These are phyloP conservation scores for Cordyceps militaris DNA, from an alignment of 2,329 filamentous ascomycete species.

Conservation along the genomic window DNA sequence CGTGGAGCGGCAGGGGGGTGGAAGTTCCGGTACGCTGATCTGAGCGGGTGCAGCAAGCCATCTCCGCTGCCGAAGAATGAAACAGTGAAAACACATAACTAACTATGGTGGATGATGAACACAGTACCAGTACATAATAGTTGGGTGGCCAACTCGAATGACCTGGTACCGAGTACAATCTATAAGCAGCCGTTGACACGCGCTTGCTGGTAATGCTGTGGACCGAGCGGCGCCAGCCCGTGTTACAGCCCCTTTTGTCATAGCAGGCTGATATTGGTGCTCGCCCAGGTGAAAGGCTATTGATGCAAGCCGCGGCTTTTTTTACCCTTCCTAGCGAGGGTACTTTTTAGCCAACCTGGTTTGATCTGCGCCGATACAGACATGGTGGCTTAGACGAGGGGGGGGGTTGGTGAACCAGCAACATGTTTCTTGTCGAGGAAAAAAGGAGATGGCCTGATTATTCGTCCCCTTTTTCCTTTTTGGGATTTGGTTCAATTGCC, in stretches of 20 bases:
- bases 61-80: background rate
- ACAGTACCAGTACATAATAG: too few species aligned
- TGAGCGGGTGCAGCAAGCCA: background rate
- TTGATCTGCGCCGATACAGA: background rate
- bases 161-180: background rate
- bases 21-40: too few species aligned
- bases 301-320: background rate
- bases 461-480: background rate
- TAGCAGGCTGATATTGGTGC: background rate
- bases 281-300: background rate
- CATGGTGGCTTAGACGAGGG: background rate
- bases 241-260: conserved; percentile 1
- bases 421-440: background rate
- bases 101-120: too few species aligned
- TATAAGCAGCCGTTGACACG: background rate
- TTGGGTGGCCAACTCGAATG: background rate
- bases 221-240: background rate
- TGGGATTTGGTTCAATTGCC: background rate
- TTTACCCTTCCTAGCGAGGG: background rate
- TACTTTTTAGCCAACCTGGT: background rate
- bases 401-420: background rate
- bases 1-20: too few species aligned
- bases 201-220: background rate
- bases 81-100: background rate
- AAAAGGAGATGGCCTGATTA: background rate